Evolutionary conservation across 768 basidiomycete species (phyloP).

Genomic region (Coprinopsis cinerea): DNA sequence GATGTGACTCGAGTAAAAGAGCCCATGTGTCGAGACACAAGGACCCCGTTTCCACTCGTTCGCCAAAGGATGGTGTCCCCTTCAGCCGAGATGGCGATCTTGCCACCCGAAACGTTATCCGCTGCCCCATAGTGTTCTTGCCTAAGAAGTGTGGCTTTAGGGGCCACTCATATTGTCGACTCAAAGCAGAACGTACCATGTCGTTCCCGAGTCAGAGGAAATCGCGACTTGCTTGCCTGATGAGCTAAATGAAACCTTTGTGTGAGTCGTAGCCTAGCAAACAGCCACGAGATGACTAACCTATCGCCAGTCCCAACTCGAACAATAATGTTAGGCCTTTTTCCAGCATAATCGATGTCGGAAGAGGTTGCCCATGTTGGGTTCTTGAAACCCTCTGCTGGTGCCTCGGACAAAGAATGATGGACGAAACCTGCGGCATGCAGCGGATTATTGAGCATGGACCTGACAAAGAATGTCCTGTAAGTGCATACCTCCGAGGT

Average conservation of each 20-base stretch:
- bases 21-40: slow-evolving; percentile 45
- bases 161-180: background rate
- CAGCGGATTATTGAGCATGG: background rate
- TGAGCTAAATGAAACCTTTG: slow-evolving; percentile 21
- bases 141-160: slow-evolving; percentile 19
- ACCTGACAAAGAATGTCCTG: background rate
- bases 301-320: slow-evolving; percentile 47
- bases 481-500: slow-evolving; percentile 39
- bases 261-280: background rate
- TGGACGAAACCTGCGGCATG: slow-evolving; percentile 40
- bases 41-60: slow-evolving; percentile 40
- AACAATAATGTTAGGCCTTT: slow-evolving; percentile 42
- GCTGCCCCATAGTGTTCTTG: slow-evolving; percentile 50
- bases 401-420: slow-evolving; percentile 34
- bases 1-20: slow-evolving; percentile 44
- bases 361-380: slow-evolving; percentile 41
- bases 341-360: slow-evolving; percentile 52
- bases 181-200: slow-evolving; percentile 33
- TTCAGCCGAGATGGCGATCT: slow-evolving; percentile 45
- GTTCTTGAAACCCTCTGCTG: slow-evolving; percentile 34
- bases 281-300: slow-evolving; percentile 18
- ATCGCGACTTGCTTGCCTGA: slow-evolving; percentile 51
- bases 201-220: slow-evolving; percentile 46
- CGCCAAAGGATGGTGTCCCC: slow-evolving; percentile 56
- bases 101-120: slow-evolving; percentile 38